phyloP scores from a whole-genome alignment of 805 yeast genomes.

The Suhomyces vadensis region DNA sequence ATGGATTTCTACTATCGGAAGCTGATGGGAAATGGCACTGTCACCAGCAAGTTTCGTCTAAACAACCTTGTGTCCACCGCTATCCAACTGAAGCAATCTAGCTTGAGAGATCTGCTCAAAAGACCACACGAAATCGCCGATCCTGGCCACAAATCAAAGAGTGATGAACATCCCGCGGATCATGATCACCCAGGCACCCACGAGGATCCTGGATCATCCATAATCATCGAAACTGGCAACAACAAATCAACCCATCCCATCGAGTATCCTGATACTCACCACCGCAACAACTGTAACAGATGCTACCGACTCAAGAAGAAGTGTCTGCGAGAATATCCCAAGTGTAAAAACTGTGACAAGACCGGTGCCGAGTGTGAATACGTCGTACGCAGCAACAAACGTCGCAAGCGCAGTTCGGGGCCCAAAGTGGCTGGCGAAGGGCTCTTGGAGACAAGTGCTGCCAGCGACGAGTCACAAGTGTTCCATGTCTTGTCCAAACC shows the following conservation, averaged over 20 bases:
- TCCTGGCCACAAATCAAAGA: neutral
- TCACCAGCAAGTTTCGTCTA: conserved; percentile 38
- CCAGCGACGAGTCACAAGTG: conserved; percentile 8
- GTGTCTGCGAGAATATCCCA: conserved; percentile 40
- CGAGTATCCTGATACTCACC: conserved; percentile 25
- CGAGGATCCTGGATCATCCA: neutral
- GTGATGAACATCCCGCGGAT: neutral
- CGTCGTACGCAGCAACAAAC: conserved; percentile 31
- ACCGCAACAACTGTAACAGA: conserved; percentile 38
- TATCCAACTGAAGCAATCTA: conserved; percentile 21
- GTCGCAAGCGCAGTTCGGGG: conserved; percentile 17
- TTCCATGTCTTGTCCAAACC: conserved; percentile 7
- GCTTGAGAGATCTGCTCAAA: conserved; percentile 12
- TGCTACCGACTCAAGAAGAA: conserved; percentile 46
- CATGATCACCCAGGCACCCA: conserved; percentile 3
- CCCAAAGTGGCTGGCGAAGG: conserved; percentile 4
- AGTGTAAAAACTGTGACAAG: conserved; percentile 38
- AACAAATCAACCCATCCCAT: conserved; percentile 6
- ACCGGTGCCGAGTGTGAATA: conserved; percentile 40
- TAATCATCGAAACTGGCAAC: conserved; percentile 5
- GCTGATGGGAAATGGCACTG: conserved; percentile 41
- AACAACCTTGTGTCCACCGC: conserved; percentile 9
- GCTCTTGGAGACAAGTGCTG: conserved; percentile 1
- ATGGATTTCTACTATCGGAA: conserved; percentile 41
- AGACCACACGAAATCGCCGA: neutral